Evolutionary conservation across 345 rosid genomes (phyloP).

Genomic region (Draba incana): DNA sequence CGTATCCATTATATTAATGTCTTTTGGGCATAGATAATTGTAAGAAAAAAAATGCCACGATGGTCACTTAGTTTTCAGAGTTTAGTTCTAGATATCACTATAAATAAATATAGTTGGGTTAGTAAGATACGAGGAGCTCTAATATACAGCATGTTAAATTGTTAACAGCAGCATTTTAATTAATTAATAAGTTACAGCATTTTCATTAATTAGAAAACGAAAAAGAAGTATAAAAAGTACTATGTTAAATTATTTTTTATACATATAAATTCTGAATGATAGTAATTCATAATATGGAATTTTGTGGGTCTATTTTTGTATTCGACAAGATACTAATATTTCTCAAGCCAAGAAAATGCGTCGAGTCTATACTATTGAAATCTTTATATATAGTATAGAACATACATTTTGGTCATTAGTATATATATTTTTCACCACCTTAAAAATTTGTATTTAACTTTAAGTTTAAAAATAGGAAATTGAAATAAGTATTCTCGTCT

Average conservation of each 20-base stretch:
- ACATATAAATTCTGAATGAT: constrained; percentile 10
- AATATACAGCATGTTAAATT: constrained; percentile 11
- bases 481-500: no score
- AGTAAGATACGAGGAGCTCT: constrained; percentile 19
- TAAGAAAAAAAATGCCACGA: constrained; percentile 23
- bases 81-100: constrained; percentile 12
- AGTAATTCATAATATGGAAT: no score
- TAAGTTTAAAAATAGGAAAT: no score
- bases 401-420: no score
- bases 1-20: constrained; percentile 2
- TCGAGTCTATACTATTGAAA: no score
- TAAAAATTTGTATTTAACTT: no score
- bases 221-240: constrained; percentile 13
- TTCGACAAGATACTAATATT: constrained; percentile 22
- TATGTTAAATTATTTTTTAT: constrained; percentile 16
- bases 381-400: no score
- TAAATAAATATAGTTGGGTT: constrained; percentile 7
- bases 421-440: no score
- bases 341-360: no score
- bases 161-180: not conserved
- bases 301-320: constrained; percentile 15
- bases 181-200: not conserved
- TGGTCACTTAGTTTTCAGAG: constrained; percentile 18
- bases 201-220: constrained; percentile 17
- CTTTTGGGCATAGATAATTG: constrained; percentile 14